Percentiles rank a stretch among this genome's conserved stretches.
These are phyloP conservation scores for Aureobasidium sp. DNA, from an alignment of 2,329 filamentous ascomycete genomes.

Conservation along the genomic window DNA sequence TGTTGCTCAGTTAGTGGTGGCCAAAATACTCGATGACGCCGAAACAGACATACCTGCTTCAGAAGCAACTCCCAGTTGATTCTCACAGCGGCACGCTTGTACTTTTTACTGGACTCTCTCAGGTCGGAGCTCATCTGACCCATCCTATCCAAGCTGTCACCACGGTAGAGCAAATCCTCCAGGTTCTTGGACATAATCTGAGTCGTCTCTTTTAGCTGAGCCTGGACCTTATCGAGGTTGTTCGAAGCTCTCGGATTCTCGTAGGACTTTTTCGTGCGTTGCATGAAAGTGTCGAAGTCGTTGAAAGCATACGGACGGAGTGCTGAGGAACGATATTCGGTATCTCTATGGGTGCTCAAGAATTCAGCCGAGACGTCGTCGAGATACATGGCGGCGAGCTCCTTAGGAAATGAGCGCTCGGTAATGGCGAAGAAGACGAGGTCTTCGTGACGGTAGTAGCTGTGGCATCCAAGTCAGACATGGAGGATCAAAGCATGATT, in stretches of 20 bases:
- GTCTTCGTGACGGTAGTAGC: constrained; percentile 76
- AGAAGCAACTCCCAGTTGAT: constrained; percentile 97
- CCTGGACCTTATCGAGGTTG: constrained; percentile 92
- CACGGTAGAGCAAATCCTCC: constrained; percentile 90
- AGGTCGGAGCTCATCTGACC: constrained; percentile 84
- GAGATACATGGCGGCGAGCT: constrained; percentile 97
- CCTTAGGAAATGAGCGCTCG: constrained; percentile 89
- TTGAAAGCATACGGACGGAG: constrained; percentile 93
- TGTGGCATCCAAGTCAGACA: constrained; percentile 32
- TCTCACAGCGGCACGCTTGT: constrained; percentile 80
- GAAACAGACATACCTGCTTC: constrained; percentile 59
- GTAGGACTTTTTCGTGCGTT: constrained; percentile 87
- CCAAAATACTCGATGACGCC: background rate
- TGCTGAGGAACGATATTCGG: constrained; percentile 65
- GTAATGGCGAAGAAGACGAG: constrained; percentile 91
- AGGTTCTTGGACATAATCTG: constrained; percentile 99
- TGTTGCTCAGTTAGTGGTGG: constrained; percentile 25
- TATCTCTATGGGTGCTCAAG: constrained; percentile 68
- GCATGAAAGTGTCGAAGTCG: constrained; percentile 96
- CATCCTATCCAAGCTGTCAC: constrained; percentile 93
- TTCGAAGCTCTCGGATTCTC: constrained; percentile 84
- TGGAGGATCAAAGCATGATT: background rate
- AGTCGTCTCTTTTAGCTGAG: constrained; percentile 94
- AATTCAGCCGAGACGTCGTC: constrained; percentile 89
- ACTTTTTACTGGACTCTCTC: constrained; percentile 90